Base-by-base conservation (phyloP, 2,329 filamentous ascomycete genomes). In the Pyricularia pennisetigena region DNA sequence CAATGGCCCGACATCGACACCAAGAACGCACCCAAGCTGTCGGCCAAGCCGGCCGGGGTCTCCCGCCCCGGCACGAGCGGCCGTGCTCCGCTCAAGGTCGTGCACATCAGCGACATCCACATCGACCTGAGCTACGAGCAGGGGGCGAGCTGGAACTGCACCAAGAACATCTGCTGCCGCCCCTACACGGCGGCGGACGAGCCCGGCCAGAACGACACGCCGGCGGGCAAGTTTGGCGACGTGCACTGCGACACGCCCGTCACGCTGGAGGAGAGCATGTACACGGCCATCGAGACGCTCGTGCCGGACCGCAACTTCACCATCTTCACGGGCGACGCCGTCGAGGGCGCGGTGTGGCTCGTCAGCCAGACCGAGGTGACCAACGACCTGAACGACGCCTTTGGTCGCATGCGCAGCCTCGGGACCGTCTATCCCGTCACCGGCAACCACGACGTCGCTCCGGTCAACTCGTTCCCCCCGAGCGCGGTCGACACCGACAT, bases 81-180 rank as follows among this genome's bases (percentile, higher is more conserved):
- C 3, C 74, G 80, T 73, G 71, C 76, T 5, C 82, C 84, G 6
- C 73, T 87, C 70, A 81, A 83, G 71, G 78, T 88, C 4, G 83
- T 87, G 28, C 86, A 88, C 72, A 84, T 85, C 74, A 86, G 83
- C 14, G 86, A 88, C 70, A 85, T 86, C 61, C 86, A 88, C 69
- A 77, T 88, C 67, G 86, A 88, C 70, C 81, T 80, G 6, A 77
- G 80, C 12, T 88, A 88, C 73, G 79, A 80, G 28, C 75, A 79
- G 2, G 86, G 86, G 0, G 79, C 83, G 7, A 86, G 80, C 72
- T 79, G 82, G 26, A 79, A 86, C 69, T 88, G 86, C 75, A 80
- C 80, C 30, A 86, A 86, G 73, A 84, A 84, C 1, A 85, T 88
- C 68, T 88, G 86, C 75, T 88, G 86, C 75, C 81, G 85, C 73